Base-by-base conservation (phyloP, 192 early-diverging fungal species). In the Chytriomyces hyalinus region DNA sequence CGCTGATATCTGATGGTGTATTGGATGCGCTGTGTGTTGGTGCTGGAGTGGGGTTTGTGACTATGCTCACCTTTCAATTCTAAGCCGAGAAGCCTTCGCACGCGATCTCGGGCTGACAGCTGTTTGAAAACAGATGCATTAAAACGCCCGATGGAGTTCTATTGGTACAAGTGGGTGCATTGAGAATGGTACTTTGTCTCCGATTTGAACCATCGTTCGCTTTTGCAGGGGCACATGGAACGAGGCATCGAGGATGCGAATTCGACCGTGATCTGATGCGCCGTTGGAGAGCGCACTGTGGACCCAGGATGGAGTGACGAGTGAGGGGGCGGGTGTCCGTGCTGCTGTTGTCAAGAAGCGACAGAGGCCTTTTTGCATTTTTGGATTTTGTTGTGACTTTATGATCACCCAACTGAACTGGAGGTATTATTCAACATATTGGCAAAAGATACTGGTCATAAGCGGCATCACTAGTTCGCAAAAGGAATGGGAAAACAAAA, bases 211-310 rank as follows among this genome's bases (percentile, higher is more conserved):
- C 15, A 20, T 13, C 13, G 53, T 26, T 17, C 69, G 69, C 69
- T 44, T n/a, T 15, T 22, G 17, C 22, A 71, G 49, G 10, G 69
- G 69, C 15, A 71, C 50, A 15, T 59, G 69, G 69, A 49, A 71
- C 4, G 69, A 71, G 24, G 69, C 69, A 45, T 71, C 69, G 49
- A 71, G 49, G 5, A 71, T 48, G 17, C 48, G 28, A 15, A 71
- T 60, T 13, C 53, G 53, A 0, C 53, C 53, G 53, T 57, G 53
- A 57, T 57, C 53, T 36, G 36, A 36, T 36, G 36, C 36, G 36
- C 36, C 36, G 36, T 36, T 36, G 3, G 36, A 36, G 5, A 57
- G 13, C 15, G 13, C 20, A 13, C 15, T 20, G 53, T 57, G 53
- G 20, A 57, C 53, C 53, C 53, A 57, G 3, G 53, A 13, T 13